A percentile compares a stretch with the other conserved stretches of the same genome.
phyloP scores from a whole-genome alignment of 1,139 yeast genomes.

The Geotrichum siamense region DNA sequence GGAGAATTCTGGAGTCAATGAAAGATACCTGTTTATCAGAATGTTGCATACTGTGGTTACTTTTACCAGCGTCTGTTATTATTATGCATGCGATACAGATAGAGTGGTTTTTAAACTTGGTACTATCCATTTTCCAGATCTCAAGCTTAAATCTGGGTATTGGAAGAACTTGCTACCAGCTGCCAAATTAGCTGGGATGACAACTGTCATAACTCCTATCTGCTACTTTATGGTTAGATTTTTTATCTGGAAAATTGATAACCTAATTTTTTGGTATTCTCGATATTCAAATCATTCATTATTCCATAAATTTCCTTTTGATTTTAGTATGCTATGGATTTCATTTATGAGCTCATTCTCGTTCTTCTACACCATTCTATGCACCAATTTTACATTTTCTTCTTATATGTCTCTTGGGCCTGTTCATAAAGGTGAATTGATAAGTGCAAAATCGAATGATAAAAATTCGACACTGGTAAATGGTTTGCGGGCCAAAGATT shows the following conservation, averaged over 20 bases:
- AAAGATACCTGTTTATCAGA: slow-evolving; percentile 52
- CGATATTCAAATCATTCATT: no score
- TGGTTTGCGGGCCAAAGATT: slow-evolving; percentile 51
- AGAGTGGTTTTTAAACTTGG: no score
- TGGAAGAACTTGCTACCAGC: no score
- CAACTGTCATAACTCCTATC: slow-evolving; percentile 40
- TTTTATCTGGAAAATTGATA: slow-evolving; percentile 45
- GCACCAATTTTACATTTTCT: slow-evolving; percentile 54
- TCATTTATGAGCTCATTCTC: slow-evolving; percentile 40
- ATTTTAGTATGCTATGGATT: slow-evolving; percentile 37
- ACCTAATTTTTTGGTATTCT: no score
- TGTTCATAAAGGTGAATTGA: slow-evolving; percentile 60
- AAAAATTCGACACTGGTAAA: slow-evolving; percentile 57
- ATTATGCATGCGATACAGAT: no score
- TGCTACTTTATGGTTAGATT: slow-evolving; percentile 43
- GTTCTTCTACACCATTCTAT: slow-evolving; percentile 49
- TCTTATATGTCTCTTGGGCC: slow-evolving; percentile 83
- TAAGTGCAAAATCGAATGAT: slow-evolving; percentile 61
- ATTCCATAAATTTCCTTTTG: slow-evolving; percentile 37
- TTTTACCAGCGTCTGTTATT: no score
- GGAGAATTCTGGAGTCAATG: no score
- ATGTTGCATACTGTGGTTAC: slow-evolving; percentile 40
- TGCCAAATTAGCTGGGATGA: slow-evolving; percentile 34
- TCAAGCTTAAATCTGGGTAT: no score
- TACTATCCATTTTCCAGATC: no score